Evolutionary conservation across 2,329 filamentous ascomycete species (phyloP).

Genomic region (Aureobasidium sp.): DNA sequence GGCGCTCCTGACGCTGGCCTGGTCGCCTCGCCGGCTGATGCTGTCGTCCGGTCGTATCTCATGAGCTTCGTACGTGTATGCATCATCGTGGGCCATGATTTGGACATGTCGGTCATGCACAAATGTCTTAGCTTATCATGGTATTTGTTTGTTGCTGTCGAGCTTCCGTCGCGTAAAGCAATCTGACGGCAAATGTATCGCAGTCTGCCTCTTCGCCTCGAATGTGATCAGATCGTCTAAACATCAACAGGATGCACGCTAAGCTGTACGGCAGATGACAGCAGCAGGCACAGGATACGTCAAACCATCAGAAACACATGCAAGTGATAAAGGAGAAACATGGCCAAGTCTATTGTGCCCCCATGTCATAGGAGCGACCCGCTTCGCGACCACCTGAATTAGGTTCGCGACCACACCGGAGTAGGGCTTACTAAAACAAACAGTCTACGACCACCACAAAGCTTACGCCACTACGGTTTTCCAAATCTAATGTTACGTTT

Average conservation of each 20-base stretch:
- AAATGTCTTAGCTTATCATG: slow-evolving; percentile 3
- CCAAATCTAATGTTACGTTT: no score
- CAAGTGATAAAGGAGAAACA: neutral
- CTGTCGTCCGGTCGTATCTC: slow-evolving; percentile 18
- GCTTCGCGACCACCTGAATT: no score
- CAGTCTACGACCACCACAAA: no score
- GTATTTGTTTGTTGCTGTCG: neutral
- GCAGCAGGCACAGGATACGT: neutral
- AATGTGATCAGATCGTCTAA: no score
- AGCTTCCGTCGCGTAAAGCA: neutral
- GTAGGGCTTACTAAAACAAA: no score
- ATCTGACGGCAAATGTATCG: neutral
- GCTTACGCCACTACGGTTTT: no score
- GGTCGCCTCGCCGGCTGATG: slow-evolving; percentile 16
- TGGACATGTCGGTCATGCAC: slow-evolving; percentile 5
- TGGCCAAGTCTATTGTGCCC: neutral
- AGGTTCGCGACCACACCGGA: no score
- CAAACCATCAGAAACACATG: slow-evolving; percentile 5
- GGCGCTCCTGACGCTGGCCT: slow-evolving; percentile 3
- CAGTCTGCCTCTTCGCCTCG: neutral
- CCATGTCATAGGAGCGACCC: neutral
- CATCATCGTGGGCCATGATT: slow-evolving; percentile 7
- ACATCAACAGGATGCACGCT: neutral
- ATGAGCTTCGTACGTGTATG: slow-evolving; percentile 14
- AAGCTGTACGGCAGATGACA: neutral